Evolutionary conservation across 129 eudicot species (phyloP).

Genomic region (sunflower (Helianthus annuus)): HanXRQr2.0-SUNRISE NC_035438.2:47817953-47818452

Average conservation of each 20-base stretch:
- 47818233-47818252: slow-evolving; percentile 78
- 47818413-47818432: too few species aligned
- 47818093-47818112: slow-evolving; percentile 1
- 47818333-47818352: not conserved
- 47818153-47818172: slow-evolving; percentile 66
- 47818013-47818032: slow-evolving; percentile 84
- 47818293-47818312: not conserved
- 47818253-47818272: slow-evolving; percentile 62
- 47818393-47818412: too few species aligned
- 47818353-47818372: too few species aligned
- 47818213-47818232: slow-evolving; percentile 58
- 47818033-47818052: slow-evolving; percentile 82
- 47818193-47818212: slow-evolving; percentile 85
- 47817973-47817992: slow-evolving; percentile 25
- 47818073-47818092: slow-evolving; percentile 76
- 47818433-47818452: too few species aligned
- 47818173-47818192: slow-evolving; percentile 78
- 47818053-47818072: slow-evolving; percentile 61
- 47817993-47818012: slow-evolving; percentile 15
- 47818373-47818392: too few species aligned
- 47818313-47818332: not conserved
- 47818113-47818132: not conserved
- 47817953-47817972: too few species aligned
- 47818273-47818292: not conserved
- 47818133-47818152: slow-evolving; percentile 8